These are phyloP conservation scores for Apium graveolens DNA, from an alignment of 129 eudicot species.

Conservation along the genomic window DNA sequence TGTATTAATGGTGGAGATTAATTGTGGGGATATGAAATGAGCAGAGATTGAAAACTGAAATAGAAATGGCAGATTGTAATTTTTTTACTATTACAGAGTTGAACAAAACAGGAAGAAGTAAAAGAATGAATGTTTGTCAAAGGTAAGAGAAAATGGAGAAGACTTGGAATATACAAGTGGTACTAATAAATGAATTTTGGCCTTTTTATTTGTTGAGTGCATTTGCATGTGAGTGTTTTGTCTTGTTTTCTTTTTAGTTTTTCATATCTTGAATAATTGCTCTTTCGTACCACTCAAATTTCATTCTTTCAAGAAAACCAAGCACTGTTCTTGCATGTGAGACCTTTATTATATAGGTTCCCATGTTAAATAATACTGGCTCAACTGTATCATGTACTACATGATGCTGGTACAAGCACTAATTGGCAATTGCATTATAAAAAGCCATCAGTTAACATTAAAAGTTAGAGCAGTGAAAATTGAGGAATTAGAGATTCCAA, in stretches of 20 bases:
- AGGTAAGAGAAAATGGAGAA: neutral
- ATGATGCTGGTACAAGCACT: neutral
- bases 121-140: conserved; percentile 29
- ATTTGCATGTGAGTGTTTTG: conserved; percentile 39
- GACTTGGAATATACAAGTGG: neutral
- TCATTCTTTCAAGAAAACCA: neutral
- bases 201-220: conserved; percentile 16
- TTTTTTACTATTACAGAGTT: neutral
- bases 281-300: conserved; percentile 17
- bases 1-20: neutral
- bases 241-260: conserved; percentile 9
- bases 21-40: conserved; percentile 5
- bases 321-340: neutral
- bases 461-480: neutral
- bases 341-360: neutral
- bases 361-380: neutral
- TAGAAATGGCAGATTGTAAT: neutral
- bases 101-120: conserved; percentile 3
- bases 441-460: neutral
- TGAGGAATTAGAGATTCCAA: neutral
- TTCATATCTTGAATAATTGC: conserved; percentile 23
- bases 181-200: conserved; percentile 13
- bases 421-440: neutral
- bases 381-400: neutral
- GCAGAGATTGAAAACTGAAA: neutral